Evolutionary conservation across 495 filamentous ascomycete species (phyloP), one percentile per base, ranked within the genome.

Genomic region (Aspergillus biplanus): DNA sequence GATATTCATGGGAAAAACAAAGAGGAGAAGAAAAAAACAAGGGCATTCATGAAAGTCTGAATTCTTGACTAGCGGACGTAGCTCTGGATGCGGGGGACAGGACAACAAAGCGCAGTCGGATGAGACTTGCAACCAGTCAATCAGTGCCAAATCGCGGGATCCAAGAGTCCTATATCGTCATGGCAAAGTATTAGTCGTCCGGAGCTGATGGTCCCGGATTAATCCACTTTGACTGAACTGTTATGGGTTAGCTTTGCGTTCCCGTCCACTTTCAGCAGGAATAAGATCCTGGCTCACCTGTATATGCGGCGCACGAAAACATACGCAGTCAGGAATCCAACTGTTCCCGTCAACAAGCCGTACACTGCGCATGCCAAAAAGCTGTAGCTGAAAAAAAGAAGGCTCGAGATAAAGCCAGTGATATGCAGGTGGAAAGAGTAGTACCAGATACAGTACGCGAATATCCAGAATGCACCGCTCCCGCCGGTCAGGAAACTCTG

Each of bases 291-390:
- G 31, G 80, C 87, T 77, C 74, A 92, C 87, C 89, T 88, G 75
- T 96, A 97, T 70, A 97, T 93, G 70, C 91, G 86, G 71, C 92
- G 82, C 42, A 97, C 87, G 81, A 97, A 97, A 5, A 88, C 87
- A 81, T 95, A 96, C 8, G 91, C 90, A 15, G 90, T 88, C 76
- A 97, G 75, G 70, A 96, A 96, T 11, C 93, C 93, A 54, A 97
- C 86, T 5, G 93, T 97, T 5, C 93, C 92, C 13, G 87, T 91
- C 44, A 96, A 75, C 58, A 97, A 73, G 5, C 90, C 92, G 71
- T 96, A 97, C 7, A 97, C 87, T 34, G 84, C 82, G 68, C 92
- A 96, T 2, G 91, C 92, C 66, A 97, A 82, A 56, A 86, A 80
- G 64, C 85, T 87, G 73, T 97, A 97, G 69, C 85, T 88, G 75